Evolutionary conservation across 495 filamentous ascomycete genomes (phyloP).

Genomic region (Penicillium waksmanii): DNA sequence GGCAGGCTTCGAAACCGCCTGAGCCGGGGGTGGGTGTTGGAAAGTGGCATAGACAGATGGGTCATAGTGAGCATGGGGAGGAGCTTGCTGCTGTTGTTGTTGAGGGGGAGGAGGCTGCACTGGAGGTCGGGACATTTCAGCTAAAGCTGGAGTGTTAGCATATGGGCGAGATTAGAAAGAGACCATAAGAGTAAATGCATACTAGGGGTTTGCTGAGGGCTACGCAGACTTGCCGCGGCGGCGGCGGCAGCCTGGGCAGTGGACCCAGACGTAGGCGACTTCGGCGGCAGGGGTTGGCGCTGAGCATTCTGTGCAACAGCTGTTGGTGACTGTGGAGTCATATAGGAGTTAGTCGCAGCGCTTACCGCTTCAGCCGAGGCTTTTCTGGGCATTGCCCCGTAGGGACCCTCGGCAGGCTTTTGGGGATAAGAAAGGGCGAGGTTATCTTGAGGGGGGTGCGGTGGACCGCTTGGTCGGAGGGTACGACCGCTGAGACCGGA

Average conservation of each 20-base stretch:
- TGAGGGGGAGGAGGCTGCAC: slow-evolving; percentile 32
- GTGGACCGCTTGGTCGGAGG: slow-evolving; percentile 59
- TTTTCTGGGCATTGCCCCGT: slow-evolving; percentile 50
- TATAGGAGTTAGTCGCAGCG: slow-evolving; percentile 51
- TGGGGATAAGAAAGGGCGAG: slow-evolving; percentile 42
- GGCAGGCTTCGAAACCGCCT: slow-evolving; percentile 32
- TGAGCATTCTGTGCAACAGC: slow-evolving; percentile 32
- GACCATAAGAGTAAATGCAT: slow-evolving; percentile 17
- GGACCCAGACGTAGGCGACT: slow-evolving; percentile 35
- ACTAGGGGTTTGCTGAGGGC: slow-evolving; percentile 41
- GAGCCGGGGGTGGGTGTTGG: slow-evolving; percentile 44
- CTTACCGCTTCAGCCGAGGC: slow-evolving; percentile 50
- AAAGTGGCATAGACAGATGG: slow-evolving; percentile 72
- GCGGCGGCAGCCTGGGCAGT: slow-evolving; percentile 40
- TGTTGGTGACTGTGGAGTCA: slow-evolving; percentile 48
- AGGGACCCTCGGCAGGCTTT: slow-evolving; percentile 55
- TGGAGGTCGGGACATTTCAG: slow-evolving; percentile 46
- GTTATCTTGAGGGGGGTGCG: slow-evolving; percentile 54
- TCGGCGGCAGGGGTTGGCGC: slow-evolving; percentile 41
- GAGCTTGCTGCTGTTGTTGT: slow-evolving; percentile 11
- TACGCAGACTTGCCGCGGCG: slow-evolving; percentile 37
- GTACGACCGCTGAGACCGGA: slow-evolving; percentile 66
- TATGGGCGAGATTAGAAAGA: neutral
- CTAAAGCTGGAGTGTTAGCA: slow-evolving; percentile 20
- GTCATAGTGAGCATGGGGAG: slow-evolving; percentile 64